Base-by-base conservation (phyloP, 2,329 filamentous ascomycete species). In the Pseudogymnoascus sp. region DNA sequence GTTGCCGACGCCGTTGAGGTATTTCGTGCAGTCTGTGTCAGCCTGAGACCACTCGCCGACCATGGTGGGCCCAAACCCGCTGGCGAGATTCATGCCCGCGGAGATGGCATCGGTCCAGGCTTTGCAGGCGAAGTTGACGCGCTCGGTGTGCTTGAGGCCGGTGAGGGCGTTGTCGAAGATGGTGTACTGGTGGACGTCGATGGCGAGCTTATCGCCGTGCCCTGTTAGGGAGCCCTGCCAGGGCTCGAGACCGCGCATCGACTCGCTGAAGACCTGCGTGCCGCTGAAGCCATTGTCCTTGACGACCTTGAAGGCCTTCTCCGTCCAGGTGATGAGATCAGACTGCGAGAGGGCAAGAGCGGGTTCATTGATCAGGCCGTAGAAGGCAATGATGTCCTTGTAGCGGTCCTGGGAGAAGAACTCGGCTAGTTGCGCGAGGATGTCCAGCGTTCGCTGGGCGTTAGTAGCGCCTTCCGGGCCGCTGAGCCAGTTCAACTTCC, bases 31-130 rank as follows among this genome's bases (percentile, higher is more conserved):
- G 78, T 99, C 94, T 1, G 94, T 97, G 76, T 99, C 94, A 41
- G 94, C 93, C 78, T 97, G 93, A 0, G 89, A 93, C 92, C 92
- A 99, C 80, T 99, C 94, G 68, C 93, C 94, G 74, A 95, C 92
- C 68, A 97, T 85, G 19, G 92, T 97, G 0, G 93, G 92, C 0
- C 94, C 94, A 78, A 93, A 99, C 7, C 93, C 93, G 0, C 86
- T 90, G 4, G 79, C 75, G 4, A 81, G 88, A 75, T 91, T 81
- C 78, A 91, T 88, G 72, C 87, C 90, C 64, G 84, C 77, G 65
- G 83, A 73, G 16, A 91, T 84, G 79, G 97, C 92, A 69, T 87
- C 73, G 3, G 90, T 89, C 94, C 94, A 99, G 62, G 86, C 91
- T 19, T 83, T 78, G 78, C 94, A 99, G 4, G 93, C 91, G 72